Conservation (phyloP, 2,329 filamentous ascomycete species). For the Fusarium sp. region DNA sequence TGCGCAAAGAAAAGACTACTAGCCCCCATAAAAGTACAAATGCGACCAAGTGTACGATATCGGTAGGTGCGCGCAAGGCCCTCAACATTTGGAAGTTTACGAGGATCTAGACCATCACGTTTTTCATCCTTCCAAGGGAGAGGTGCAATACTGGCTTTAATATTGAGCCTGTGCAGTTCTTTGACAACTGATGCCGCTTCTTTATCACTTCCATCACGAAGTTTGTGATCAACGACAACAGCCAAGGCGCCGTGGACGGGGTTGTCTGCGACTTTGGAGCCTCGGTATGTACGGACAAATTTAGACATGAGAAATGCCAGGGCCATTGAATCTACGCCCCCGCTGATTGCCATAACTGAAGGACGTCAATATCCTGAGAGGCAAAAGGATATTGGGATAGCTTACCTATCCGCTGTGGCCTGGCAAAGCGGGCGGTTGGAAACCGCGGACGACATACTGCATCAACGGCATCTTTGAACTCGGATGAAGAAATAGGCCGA, state of each 20-base stretch:
- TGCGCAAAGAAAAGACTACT: slow-evolving; percentile 80
- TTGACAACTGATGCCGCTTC: slow-evolving; percentile 63
- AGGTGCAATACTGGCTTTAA: slow-evolving; percentile 43
- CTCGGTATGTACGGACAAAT: slow-evolving; percentile 50
- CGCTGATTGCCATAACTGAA: slow-evolving; percentile 83
- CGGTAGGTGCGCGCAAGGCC: slow-evolving; percentile 77
- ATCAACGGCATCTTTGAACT: slow-evolving; percentile 61
- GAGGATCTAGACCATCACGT: slow-evolving; percentile 47
- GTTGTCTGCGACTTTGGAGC: slow-evolving; percentile 58
- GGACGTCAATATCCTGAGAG: background rate
- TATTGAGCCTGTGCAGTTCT: slow-evolving; percentile 54
- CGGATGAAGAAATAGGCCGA: slow-evolving; percentile 51
- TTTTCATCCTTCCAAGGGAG: slow-evolving; percentile 61
- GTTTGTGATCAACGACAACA: slow-evolving; percentile 67
- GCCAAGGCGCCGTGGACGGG: slow-evolving; percentile 55
- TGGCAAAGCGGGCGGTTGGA: slow-evolving; percentile 51
- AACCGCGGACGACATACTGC: slow-evolving; percentile 63
- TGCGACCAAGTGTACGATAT: slow-evolving; percentile 75
- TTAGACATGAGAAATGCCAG: slow-evolving; percentile 78
- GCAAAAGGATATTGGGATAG: background rate
- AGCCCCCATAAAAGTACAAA: slow-evolving; percentile 65
- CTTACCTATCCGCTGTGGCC: slow-evolving; percentile 58
- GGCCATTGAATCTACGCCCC: slow-evolving; percentile 98
- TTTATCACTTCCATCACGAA: slow-evolving; percentile 61
- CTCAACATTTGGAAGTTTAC: slow-evolving; percentile 73